Evolutionary conservation across 2,329 filamentous ascomycete species (phyloP).

Genomic region (Didymella keratinophila): DNA sequence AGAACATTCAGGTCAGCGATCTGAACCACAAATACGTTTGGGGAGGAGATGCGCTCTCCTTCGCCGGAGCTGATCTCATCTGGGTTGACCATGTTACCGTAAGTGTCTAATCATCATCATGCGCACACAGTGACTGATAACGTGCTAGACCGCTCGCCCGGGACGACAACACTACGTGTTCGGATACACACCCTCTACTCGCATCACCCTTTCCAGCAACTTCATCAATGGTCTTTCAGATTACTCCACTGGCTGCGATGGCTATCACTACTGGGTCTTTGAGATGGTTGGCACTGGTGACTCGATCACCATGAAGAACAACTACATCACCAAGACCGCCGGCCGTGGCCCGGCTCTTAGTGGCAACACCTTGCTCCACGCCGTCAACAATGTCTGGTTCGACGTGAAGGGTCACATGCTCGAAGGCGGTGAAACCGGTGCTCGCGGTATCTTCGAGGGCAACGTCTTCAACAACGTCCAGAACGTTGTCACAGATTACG

Average conservation of each 20-base stretch:
- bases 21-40: constrained; percentile 50
- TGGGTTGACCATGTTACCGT: constrained; percentile 44
- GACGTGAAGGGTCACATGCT: constrained; percentile 27
- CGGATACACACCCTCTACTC: constrained; percentile 17
- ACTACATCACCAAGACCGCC: constrained; percentile 28
- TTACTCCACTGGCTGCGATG: constrained; percentile 28
- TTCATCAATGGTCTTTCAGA: constrained; percentile 27
- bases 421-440: constrained; percentile 20
- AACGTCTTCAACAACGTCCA: constrained; percentile 26
- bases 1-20: constrained; percentile 51
- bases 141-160: constrained; percentile 14
- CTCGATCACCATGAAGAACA: constrained; percentile 28
- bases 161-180: constrained; percentile 27
- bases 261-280: constrained; percentile 31
- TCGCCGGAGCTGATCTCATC: constrained; percentile 40
- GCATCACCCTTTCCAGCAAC: constrained; percentile 29
- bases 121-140: neutral
- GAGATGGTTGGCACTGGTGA: constrained; percentile 29
- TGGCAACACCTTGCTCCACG: constrained; percentile 28
- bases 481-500: constrained; percentile 20
- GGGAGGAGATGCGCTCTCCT: constrained; percentile 49
- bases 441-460: constrained; percentile 26
- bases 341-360: constrained; percentile 26
- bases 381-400: constrained; percentile 28
- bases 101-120: neutral